A percentile compares a stretch with the other conserved stretches of the same genome.
These are phyloP conservation scores for Aechmea fasciata DNA, from an alignment of 176 grass and related monocot species.

Conservation along the genomic window DNA sequence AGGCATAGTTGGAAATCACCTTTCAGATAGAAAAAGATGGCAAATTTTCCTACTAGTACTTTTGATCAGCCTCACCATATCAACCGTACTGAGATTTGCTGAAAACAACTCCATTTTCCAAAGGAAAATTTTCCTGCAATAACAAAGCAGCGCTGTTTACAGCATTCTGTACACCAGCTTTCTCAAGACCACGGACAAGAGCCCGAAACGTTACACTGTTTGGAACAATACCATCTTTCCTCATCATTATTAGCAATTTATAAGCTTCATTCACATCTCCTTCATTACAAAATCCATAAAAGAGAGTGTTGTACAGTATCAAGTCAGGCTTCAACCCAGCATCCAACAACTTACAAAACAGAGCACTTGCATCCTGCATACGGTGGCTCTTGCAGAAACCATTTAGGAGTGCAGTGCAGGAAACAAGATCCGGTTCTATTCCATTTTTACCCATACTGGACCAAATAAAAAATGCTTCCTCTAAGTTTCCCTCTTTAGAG, in stretches of 20 bases:
- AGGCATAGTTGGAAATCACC: too few relatives aligned
- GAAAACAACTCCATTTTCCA: not conserved
- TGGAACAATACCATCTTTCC: conserved; percentile 9
- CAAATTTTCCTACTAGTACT: too few relatives aligned
- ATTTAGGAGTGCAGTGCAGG: conserved; percentile 14
- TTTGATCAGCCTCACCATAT: too few relatives aligned
- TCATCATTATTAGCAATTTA: conserved; percentile 16
- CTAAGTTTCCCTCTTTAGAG: conserved; percentile 15
- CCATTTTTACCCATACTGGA: conserved; percentile 1
- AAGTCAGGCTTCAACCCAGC: conserved; percentile 21
- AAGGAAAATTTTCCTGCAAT: not conserved
- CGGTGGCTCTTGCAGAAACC: conserved; percentile 17
- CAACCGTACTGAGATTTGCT: not conserved
- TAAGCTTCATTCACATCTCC: conserved; percentile 13
- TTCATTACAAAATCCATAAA: conserved; percentile 20
- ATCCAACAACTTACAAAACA: conserved; percentile 28
- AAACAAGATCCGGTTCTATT: conserved; percentile 22
- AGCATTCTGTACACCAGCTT: conserved; percentile 16
- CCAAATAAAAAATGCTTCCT: conserved; percentile 29
- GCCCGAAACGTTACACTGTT: conserved; percentile 1
- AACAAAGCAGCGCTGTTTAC: conserved; percentile 5
- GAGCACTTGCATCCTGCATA: conserved; percentile 17
- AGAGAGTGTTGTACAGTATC: conserved; percentile 17
- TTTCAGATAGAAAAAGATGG: too few relatives aligned
- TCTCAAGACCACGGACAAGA: conserved; percentile 19